A percentile compares a stretch with the other conserved stretches of the same genome.
phyloP scores from a whole-genome alignment of 1,139 yeast genomes.

The Candida freyschussii region DNA sequence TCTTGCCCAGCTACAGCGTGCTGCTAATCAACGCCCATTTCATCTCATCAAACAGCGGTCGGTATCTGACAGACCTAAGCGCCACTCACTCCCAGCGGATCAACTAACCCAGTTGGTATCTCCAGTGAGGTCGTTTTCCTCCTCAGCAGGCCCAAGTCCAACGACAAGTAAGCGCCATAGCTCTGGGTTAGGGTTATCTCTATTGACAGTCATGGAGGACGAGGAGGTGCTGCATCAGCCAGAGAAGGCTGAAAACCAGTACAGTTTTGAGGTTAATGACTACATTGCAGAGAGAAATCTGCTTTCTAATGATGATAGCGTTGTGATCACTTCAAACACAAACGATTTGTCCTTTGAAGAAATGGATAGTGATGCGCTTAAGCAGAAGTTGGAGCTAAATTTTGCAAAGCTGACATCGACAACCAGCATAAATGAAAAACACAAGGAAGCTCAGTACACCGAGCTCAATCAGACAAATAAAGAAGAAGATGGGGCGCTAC shows the following conservation, averaged over 20 bases:
- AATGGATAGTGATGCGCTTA: slow-evolving; percentile 11
- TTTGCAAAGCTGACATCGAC: slow-evolving; percentile 17
- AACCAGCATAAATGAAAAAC: slow-evolving; percentile 3
- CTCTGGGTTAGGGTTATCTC: slow-evolving; percentile 24
- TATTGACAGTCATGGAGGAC: slow-evolving; percentile 26
- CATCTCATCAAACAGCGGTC: slow-evolving; percentile 11
- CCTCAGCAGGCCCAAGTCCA: slow-evolving; percentile 10
- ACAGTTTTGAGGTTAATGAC: slow-evolving; percentile 3
- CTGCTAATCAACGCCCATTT: slow-evolving; percentile 17
- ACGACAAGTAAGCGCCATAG: slow-evolving; percentile 21
- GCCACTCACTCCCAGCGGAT: slow-evolving; percentile 18
- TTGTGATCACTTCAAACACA: slow-evolving; percentile 14
- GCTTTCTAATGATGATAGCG: slow-evolving; percentile 24
- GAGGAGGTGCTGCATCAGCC: too few relatives aligned
- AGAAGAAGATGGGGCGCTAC: slow-evolving; percentile 4
- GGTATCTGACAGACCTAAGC: slow-evolving; percentile 11
- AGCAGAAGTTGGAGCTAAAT: slow-evolving; percentile 19
- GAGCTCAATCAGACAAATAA: slow-evolving; percentile 11
- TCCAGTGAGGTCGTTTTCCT: slow-evolving; percentile 14
- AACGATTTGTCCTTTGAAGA: slow-evolving; percentile 10
- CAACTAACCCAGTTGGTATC: slow-evolving; percentile 6
- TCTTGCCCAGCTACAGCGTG: slow-evolving; percentile 10
- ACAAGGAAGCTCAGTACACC: neutral
- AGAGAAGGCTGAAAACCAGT: slow-evolving; percentile 4
- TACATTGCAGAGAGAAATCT: slow-evolving; percentile 15